Percentiles rank a stretch among this genome's conserved stretches.
phyloP scores from a whole-genome alignment of 164 flowering plant genomes.

The Cinnamomum micranthum region DNA sequence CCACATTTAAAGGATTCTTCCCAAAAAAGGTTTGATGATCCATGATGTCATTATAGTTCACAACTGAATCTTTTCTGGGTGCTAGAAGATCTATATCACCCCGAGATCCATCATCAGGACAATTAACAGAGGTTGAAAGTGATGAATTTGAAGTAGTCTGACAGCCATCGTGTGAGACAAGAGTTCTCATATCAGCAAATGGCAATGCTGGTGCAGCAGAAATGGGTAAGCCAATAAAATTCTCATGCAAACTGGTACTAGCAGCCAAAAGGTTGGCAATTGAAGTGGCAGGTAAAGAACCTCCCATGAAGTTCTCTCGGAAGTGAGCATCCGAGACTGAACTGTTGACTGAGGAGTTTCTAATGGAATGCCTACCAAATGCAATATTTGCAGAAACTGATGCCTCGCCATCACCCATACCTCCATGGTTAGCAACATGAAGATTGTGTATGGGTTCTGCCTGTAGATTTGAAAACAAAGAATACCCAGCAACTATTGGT shows the following conservation, averaged over 20 bases:
- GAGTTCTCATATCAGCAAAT: slow-evolving; percentile 22
- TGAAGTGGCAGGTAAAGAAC: slow-evolving; percentile 32
- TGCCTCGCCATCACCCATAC: slow-evolving; percentile 16
- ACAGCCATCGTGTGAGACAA: slow-evolving; percentile 21
- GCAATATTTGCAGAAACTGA: slow-evolving; percentile 16
- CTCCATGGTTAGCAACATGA: slow-evolving; percentile 10
- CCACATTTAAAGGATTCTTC: slow-evolving; percentile 16
- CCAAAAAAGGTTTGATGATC: slow-evolving; percentile 18
- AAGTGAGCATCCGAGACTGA: slow-evolving; percentile 12
- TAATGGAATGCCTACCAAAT: slow-evolving; percentile 8
- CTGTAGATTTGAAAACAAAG: slow-evolving; percentile 30
- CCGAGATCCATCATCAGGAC: slow-evolving; percentile 22
- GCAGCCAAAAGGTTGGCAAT: slow-evolving; percentile 31
- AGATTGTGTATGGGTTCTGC: slow-evolving; percentile 24
- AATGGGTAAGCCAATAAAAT: slow-evolving; percentile 17
- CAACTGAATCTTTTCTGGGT: slow-evolving; percentile 4
- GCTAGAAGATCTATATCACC: slow-evolving; percentile 9
- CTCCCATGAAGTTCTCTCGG: slow-evolving; percentile 29
- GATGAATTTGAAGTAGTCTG: slow-evolving; percentile 27
- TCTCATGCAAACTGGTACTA: slow-evolving; percentile 29
- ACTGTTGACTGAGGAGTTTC: slow-evolving; percentile 14
- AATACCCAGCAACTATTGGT: slow-evolving; percentile 33
- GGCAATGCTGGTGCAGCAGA: slow-evolving; percentile 25
- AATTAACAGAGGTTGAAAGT: slow-evolving; percentile 18
- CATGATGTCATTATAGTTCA: slow-evolving; percentile 15